Conservation (phyloP, 768 basidiomycete species). For the Dentipellis sp. region DNA sequence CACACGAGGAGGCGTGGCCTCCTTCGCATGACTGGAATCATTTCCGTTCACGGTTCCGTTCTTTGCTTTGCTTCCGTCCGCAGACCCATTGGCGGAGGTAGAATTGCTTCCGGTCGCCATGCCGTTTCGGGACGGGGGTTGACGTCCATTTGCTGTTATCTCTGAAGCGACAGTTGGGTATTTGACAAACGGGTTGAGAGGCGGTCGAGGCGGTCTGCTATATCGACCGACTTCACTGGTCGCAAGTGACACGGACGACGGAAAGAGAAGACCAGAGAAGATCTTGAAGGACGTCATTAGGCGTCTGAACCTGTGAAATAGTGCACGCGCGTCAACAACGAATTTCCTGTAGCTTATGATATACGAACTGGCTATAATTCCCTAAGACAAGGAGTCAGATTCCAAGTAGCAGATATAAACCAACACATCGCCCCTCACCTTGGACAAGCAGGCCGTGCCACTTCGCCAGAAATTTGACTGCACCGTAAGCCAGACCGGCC, state of each 20-base stretch:
- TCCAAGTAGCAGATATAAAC: too few species aligned
- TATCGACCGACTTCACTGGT: background rate
- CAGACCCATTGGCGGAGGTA: too few species aligned
- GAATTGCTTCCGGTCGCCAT: too few species aligned
- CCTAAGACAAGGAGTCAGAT: background rate
- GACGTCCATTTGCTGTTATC: background rate
- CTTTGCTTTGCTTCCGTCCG: background rate
- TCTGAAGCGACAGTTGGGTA: background rate
- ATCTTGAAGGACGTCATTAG: background rate
- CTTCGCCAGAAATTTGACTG: background rate
- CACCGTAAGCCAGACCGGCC: background rate
- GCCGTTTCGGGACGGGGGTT: too few species aligned
- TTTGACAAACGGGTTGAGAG: background rate
- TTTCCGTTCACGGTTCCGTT: background rate
- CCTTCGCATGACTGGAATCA: background rate
- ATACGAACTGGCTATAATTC: background rate
- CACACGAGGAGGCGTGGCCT: background rate
- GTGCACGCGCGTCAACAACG: background rate
- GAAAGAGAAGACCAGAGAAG: background rate
- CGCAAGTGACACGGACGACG: background rate
- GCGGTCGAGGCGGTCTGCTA: background rate
- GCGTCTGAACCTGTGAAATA: background rate
- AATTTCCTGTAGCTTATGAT: background rate
- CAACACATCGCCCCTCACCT: too few species aligned
- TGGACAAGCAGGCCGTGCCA: background rate